Base-by-base conservation (phyloP, 305 asterid species). In the Fraxinus sp. region DNA sequence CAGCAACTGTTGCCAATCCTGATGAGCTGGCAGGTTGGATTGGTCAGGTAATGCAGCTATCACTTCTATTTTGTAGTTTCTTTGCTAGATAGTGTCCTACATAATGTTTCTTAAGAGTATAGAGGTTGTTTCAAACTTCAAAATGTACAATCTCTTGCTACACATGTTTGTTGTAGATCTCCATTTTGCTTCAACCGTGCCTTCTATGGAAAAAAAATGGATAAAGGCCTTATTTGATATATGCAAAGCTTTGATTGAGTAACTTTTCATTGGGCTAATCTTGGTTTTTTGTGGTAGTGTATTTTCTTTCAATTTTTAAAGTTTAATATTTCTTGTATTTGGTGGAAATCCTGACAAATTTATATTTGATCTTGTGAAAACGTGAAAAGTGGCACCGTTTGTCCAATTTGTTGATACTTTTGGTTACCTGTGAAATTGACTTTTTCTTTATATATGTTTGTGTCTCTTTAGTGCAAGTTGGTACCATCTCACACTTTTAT, bases 21-120 rank as follows among this genome's bases (percentile, higher is more conserved):
- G 98, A 97, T 88, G 99, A 97, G 92, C 86, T 97, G 92, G 95
- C 97, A 66, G 98, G 99, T 87, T 97, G 99, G 99, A 94, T 97
- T 85, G 93, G 97, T 86, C 97, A 97, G 98, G 99, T 97, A 93
- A 81, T 83, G 35, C 88, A 80, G 76, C 87, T 77, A 76, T 81
- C 79, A 73, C 76, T 49, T 32, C 36, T 84, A 52, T 72, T 80
- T 59, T 84, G 80, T 79, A 73, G 28, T 57, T 86, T 66, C 84
- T 78, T 57, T 80, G 81, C 83, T 82, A 13, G 81, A 44, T 77
- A 36, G 77, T 22, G 41, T 71, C 44, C 22, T 14, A 46, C 49
- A 64, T 62, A 20, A 52, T 14, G 7, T 66, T 24, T 37, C n/a
- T 71, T 71, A 75, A 78, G 35, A 16, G 70, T 66, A 68, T 30